Evolutionary conservation across 805 yeast genomes (phyloP), one percentile per base, ranked within the genome.

Genomic region (Spathaspora sp.): DNA sequence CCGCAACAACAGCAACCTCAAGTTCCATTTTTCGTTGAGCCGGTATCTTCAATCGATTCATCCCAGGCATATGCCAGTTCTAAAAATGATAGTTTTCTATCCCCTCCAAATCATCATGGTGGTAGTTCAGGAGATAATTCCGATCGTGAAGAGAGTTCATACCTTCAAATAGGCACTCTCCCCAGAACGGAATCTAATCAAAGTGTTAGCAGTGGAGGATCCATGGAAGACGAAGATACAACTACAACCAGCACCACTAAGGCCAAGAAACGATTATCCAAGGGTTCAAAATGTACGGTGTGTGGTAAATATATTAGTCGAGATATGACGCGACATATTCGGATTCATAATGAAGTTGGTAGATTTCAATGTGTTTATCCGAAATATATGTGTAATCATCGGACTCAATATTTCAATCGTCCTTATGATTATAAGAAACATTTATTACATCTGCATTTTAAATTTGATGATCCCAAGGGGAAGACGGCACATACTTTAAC

Each of bases 361-460:
- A 56, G 79, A 23, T 74, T 74, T 52, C 72, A 69, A 54, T 74
- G 79, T 55, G 71, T 72, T 17, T 74, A 68, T 53, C 77, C 78
- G 0, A 65, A 66, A 46, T 60, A 57, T 26, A 62, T 60, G 63
- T 74, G 79, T 58, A 70, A 65, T 51, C 79, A 74, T 52, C 68
- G 70, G 53, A 72, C 77, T 0, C 68, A 73, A 44, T 63, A 74
- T 50, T 74, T 74, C 55, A 74, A 74, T 56, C 61, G 79, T 35
- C 79, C 79, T 1, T 74, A 74, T 52, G 79, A 74, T 57, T 74
- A 70, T 65, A 74, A 74, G 54, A 74, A 74, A 51, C 79, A 74
- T 55, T 60, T 74, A 45, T 63, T 74, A 42, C 77, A 73, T 53
- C 64, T 66, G 52, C 79, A 74, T 53, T 74, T 74, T 57, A 62